Percentiles rank a stretch among this genome's conserved stretches.
phyloP scores from a whole-genome alignment of 306 rosid species.

The Cicer judaicum region DNA sequence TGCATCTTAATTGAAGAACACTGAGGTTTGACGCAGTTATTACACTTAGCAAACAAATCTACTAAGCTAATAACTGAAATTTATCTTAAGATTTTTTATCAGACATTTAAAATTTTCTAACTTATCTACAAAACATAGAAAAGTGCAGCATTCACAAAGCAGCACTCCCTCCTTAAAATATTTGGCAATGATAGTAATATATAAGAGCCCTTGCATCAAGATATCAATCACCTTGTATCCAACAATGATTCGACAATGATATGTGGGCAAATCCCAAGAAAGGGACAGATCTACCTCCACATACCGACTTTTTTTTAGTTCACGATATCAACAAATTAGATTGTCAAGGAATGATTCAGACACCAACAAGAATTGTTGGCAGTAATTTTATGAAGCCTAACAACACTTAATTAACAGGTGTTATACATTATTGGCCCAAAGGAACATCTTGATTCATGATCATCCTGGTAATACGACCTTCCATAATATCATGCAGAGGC shows the following conservation, averaged over 20 bases:
- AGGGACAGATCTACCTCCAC: neutral
- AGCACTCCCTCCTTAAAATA: neutral
- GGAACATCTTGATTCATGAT: neutral
- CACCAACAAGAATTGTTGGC: neutral
- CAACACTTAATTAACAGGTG: neutral
- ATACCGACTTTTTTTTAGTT: neutral
- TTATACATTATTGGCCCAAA: neutral
- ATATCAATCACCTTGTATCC: conserved; percentile 6
- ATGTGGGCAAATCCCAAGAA: conserved; percentile 4
- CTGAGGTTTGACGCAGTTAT: neutral
- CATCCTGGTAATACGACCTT: neutral
- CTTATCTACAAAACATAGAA: conserved; percentile 15
- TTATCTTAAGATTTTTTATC: conserved; percentile 14
- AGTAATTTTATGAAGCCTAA: neutral
- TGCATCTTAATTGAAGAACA: conserved; percentile 24
- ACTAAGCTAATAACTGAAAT: neutral
- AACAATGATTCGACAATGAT: neutral
- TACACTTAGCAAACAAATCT: neutral
- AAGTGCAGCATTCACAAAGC: neutral
- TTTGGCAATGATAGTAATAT: conserved; percentile 6
- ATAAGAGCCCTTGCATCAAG: conserved; percentile 1
- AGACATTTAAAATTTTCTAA: conserved; percentile 20
- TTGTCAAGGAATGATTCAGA: conserved; percentile 1
- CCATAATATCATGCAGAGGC: neutral
- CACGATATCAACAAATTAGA: neutral